Conservation (phyloP, 148 eudicot genomes). For the Nepenthes gracilis region DNA sequence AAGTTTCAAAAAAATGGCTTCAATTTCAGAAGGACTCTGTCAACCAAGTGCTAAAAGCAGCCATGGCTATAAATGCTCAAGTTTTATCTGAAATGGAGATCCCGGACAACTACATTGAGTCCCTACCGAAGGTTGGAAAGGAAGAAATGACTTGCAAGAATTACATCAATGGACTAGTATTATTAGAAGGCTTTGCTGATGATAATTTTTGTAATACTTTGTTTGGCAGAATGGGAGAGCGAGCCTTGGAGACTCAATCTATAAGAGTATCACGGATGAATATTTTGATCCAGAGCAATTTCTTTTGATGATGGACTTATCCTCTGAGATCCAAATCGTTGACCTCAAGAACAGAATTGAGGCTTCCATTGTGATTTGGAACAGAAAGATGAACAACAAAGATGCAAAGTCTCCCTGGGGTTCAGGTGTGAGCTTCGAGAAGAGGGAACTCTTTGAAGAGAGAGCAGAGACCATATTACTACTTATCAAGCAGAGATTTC, state of each 20-base stretch:
- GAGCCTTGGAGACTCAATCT: conserved; percentile 53
- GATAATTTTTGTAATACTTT: not conserved
- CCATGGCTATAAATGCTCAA: conserved; percentile 53
- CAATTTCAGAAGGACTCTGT: conserved; percentile 44
- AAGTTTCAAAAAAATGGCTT: conserved; percentile 39
- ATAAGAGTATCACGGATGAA: conserved; percentile 53
- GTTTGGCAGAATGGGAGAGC: conserved; percentile 42
- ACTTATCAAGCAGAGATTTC: conserved; percentile 46
- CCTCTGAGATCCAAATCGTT: conserved; percentile 53
- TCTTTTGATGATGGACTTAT: conserved; percentile 34
- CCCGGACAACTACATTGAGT: conserved; percentile 46
- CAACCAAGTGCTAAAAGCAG: conserved; percentile 51
- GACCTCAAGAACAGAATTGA: conserved; percentile 57
- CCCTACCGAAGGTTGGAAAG: conserved; percentile 41
- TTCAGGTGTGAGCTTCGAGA: conserved; percentile 42
- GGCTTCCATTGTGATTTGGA: conserved; percentile 68
- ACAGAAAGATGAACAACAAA: conserved; percentile 47
- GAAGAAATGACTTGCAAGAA: not conserved
- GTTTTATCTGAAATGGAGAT: conserved; percentile 38
- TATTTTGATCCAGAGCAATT: conserved; percentile 43
- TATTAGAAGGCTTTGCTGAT: not conserved
- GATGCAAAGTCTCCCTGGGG: conserved; percentile 56
- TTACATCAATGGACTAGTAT: not conserved
- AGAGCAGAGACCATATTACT: conserved; percentile 56
- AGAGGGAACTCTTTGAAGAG: conserved; percentile 63